Evolutionary conservation across 2,329 filamentous ascomycete genomes (phyloP), one percentile per base, ranked within the genome.

Genomic region (Penicillium oxalicum): DNA sequence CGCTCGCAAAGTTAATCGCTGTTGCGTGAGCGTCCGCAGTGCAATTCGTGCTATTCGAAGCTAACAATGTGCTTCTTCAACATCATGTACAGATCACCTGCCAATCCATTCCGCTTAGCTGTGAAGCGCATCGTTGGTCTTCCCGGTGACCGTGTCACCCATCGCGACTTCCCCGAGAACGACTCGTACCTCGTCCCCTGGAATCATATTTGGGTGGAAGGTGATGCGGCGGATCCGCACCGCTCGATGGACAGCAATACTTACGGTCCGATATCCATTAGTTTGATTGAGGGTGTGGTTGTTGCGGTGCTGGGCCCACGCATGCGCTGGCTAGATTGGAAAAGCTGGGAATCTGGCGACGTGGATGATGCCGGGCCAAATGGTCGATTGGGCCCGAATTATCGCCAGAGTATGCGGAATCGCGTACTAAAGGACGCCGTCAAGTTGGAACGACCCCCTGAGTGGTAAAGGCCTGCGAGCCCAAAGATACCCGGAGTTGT

Each of bases 191-290:
- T 78, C 53, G 80, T 98, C 24, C 91, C 91, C 4, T 78, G 78
- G 53, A 89, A 89, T 13, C 91, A 97, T 72, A 78, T 97, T 27
- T 98, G 93, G 93, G 82, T 98, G 1, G 91, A 97, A 66, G 93
- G 93, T 1, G 93, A 98, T 65, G 89, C 86, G 9, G 62, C 60
- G 27, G 79, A 80, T 60, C 79, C 81, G 59, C 77, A 79, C 44
- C 80, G 80, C 60, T 88, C 82, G 47, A 68, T 84, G 51, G 93
- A 98, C 71, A 95, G 90, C 69, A 95, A 95, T 70, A 82, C 82
- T 9, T 96, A 94, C 68, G 93, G 93, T 1, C 89, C 93, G 4
- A 82, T 94, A 41, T 86, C 87, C 25, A 81, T 81, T 55, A 81
- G 80, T 47, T 66, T 97, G 54, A 79, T 97, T 33, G 82, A 83